A percentile compares a stretch with the other conserved stretches of the same genome.
These are phyloP conservation scores for Saccharomycopsis guyanensis DNA, from an alignment of 805 yeast genomes.

Conservation along the genomic window DNA sequence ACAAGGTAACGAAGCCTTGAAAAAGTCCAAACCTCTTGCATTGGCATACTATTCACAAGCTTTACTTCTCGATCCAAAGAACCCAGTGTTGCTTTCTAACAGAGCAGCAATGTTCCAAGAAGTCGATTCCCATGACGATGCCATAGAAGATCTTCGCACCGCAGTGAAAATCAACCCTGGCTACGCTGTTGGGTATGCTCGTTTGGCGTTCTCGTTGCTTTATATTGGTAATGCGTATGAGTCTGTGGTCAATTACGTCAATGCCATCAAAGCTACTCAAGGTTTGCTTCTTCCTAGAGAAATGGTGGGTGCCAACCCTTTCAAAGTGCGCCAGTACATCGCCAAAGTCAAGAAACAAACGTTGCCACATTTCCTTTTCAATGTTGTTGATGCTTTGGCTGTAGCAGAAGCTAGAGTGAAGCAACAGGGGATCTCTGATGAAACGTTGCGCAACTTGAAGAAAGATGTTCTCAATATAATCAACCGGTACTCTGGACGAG, in stretches of 20 bases:
- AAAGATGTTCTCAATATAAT: conserved; percentile 3
- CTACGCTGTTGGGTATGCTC: conserved; percentile 33
- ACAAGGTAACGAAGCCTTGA: conserved; percentile 87
- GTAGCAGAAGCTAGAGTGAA: conserved; percentile 17
- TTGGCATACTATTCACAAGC: conserved; percentile 33
- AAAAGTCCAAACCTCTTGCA: conserved; percentile 46
- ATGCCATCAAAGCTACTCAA: conserved; percentile 26
- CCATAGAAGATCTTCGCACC: conserved; percentile 30
- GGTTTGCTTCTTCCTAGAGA: conserved; percentile 17
- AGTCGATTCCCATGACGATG: conserved; percentile 30
- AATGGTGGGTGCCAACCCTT: neutral
- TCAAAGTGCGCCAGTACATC: conserved; percentile 4
- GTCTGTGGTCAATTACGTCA: conserved; percentile 32
- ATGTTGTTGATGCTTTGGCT: conserved; percentile 4
- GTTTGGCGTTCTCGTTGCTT: conserved; percentile 31
- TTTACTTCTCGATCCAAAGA: conserved; percentile 27
- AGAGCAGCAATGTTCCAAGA: conserved; percentile 35
- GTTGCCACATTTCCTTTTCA: conserved; percentile 10
- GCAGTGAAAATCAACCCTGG: conserved; percentile 29
- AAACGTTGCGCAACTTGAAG: conserved; percentile 4
- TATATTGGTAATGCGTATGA: conserved; percentile 31
- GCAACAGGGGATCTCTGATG: conserved; percentile 17
- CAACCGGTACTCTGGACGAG: neutral
- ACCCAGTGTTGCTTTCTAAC: conserved; percentile 31
- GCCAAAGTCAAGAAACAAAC: conserved; percentile 11